Conservation (phyloP, 371 early-diverging fungal species). For the Mucor irregularis region DNA sequence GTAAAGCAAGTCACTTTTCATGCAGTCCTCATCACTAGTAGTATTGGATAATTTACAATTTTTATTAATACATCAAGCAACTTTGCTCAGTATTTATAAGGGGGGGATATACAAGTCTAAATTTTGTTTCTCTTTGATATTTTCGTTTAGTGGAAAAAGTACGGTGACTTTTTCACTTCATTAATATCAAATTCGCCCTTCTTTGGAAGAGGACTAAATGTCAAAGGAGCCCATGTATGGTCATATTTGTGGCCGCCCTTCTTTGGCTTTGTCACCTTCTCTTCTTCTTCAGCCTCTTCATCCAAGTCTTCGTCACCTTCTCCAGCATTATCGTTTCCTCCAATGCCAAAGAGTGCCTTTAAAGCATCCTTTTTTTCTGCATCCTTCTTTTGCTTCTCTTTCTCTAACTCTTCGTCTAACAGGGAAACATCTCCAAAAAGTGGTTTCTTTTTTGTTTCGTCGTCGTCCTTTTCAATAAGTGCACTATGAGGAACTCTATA, state of each 20-base stretch:
- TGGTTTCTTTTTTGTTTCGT: not conserved
- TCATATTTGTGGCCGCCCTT: conserved; percentile 29
- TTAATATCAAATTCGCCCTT: conserved; percentile 86
- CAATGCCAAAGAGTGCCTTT: conserved; percentile 35
- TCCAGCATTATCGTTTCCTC: conserved; percentile 14
- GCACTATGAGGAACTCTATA: conserved; percentile 64
- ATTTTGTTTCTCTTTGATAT: not conserved
- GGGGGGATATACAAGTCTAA: conserved; percentile 8
- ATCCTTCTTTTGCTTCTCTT: conserved; percentile 25
- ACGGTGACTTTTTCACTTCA: conserved; percentile 77
- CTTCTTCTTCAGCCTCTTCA: conserved; percentile 13
- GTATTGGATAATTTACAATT: too few relatives aligned
- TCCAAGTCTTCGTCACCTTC: conserved; percentile 16
- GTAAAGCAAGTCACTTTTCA: conserved; percentile 10
- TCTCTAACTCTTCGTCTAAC: conserved; percentile 20
- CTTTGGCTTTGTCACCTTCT: conserved; percentile 15
- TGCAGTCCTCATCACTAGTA: too few relatives aligned
- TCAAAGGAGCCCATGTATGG: conserved; percentile 69
- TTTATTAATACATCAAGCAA: too few relatives aligned
- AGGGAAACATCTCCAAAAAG: conserved; percentile 12
- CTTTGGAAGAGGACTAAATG: conserved; percentile 75
- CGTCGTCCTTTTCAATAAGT: conserved; percentile 2
- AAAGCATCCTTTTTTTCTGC: conserved; percentile 34
- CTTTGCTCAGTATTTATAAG: too few relatives aligned
- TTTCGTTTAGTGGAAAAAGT: conserved; percentile 83